phyloP scores from a whole-genome alignment of 257 asterid genomes.

The Ligustrum vulgare region DNA sequence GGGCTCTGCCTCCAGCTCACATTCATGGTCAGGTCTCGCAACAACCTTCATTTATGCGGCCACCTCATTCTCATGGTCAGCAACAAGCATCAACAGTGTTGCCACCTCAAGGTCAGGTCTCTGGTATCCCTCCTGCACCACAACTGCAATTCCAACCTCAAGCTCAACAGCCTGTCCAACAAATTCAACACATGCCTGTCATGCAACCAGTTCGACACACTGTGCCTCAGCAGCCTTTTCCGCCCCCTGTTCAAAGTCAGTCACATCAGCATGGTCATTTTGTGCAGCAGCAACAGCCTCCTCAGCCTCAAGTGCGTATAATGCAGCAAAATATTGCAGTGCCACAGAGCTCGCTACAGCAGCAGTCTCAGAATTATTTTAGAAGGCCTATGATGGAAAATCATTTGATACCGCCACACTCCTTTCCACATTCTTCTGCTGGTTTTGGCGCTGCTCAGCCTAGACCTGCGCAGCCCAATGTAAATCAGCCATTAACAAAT shows the following conservation, averaged over 20 bases:
- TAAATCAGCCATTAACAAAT: slow-evolving; percentile 37
- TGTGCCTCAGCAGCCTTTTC: slow-evolving; percentile 52
- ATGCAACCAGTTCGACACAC: slow-evolving; percentile 53
- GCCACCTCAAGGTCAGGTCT: slow-evolving; percentile 51
- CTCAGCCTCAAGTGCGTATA: slow-evolving; percentile 24
- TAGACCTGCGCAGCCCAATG: slow-evolving; percentile 46
- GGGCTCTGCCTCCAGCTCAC: slow-evolving; percentile 46
- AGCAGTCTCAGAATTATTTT: slow-evolving; percentile 49
- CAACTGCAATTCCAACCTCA: slow-evolving; percentile 61
- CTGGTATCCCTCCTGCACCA: slow-evolving; percentile 37
- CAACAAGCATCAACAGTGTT: slow-evolving; percentile 41
- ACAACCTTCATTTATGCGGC: slow-evolving; percentile 52
- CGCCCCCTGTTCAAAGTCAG: slow-evolving; percentile 51
- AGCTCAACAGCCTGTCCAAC: slow-evolving; percentile 44
- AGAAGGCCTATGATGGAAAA: slow-evolving; percentile 54
- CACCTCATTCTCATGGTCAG: slow-evolving; percentile 53
- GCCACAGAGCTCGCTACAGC: slow-evolving; percentile 42
- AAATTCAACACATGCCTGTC: slow-evolving; percentile 52
- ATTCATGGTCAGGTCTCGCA: slow-evolving; percentile 54
- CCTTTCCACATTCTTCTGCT: slow-evolving; percentile 38
- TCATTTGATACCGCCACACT: slow-evolving; percentile 50
- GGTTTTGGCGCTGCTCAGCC: slow-evolving; percentile 46
- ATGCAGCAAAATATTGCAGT: slow-evolving; percentile 37
- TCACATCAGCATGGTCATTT: slow-evolving; percentile 50
- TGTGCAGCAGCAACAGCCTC: slow-evolving; percentile 51